Evolutionary conservation across 345 rosid species (phyloP), one percentile per base, ranked within the genome.

Genomic region (Excoecaria cochinchinensis): DNA sequence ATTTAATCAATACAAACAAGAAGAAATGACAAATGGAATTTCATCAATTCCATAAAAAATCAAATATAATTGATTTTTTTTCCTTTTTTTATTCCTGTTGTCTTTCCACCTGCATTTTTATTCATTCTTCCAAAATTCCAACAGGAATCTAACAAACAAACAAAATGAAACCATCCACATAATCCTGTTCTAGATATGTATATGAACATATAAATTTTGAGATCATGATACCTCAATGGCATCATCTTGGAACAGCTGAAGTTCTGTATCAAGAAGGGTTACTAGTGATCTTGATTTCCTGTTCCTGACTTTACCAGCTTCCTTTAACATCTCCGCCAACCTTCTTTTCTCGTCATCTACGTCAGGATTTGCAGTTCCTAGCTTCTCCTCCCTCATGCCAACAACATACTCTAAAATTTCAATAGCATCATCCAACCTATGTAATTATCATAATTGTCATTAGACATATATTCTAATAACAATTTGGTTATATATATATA

Each of bases 321-420:
- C 98, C 81, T 90, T 95, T 89, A 95, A 76, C 84, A 93, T 76
- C 80, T 86, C 94, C 0, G 80, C 86, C 38, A 95, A 59, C 82
- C 99, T 84, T 82, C 86, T 71, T 70, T 90, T 95, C 82, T 95
- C 98, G 16, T 87, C 96, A 2, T 84, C 87, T 61, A 91, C 99
- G 63, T 95, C 98, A 1, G 98, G 96, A 85, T 90, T 90, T 65
- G 97, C 98, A 1, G 97, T 95, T 80, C 99, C 99, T 6, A 95
- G 96, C 86, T 95, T 93, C 84, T 95, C 93, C 67, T 95, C 99
- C 85, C 98, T 93, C 85, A 90, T 89, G 5, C 89, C 92, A 68
- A 95, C 97, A 61, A 95, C 90, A 74, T 84, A 81, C 69, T 95
- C 97, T 77, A 95, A 57, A 71, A 95, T 86, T 74, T 89, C 91